Evolutionary conservation across 345 rosid genomes (phyloP), one percentile per base, ranked within the genome.

Genomic region (Gossypium mustelinum): DNA sequence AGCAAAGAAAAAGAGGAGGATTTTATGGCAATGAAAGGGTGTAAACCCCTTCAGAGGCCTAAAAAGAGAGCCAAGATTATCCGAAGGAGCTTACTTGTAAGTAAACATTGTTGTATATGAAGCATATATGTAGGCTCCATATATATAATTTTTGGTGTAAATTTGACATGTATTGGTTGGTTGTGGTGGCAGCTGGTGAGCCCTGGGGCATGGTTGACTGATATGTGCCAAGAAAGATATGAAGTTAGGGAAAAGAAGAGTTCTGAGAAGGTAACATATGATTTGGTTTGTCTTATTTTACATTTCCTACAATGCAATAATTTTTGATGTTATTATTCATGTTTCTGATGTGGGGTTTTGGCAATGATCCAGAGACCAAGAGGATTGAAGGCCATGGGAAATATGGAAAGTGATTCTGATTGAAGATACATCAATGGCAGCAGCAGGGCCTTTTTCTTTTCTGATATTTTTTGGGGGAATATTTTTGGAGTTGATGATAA

Each of bases 1-100:
- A 89, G 88, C 85, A 89, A 89, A 84, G 94, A 89, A 78, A 89
- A 89, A 73, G 94, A 89, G 54, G 94, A 89, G 68, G 94, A 89
- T 75, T 89, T 89, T 72, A 75, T 89, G 84, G 92, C 92, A 7
- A 89, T 89, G 94, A 89, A 89, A 81, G 94, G 94, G 10, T 89
- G 94, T 60, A 89, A 89, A 80, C 92, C 84, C 56, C 87, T 92
- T 70, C 94, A 89, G 68, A 85, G 94, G 83, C 94, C 94, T 48
- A 89, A 85, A 69, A 89, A 87, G 87, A 89, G 94, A 47, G 87
- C 92, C 77, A 89, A 89, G 80, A 47, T 85, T 3, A 82, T 89
- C 68, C 94, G 88, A 78, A 89, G 88, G 81, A 89, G 87, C 68
- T 77, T 89, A 67, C 90, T 88, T 77, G 94, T 88, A 67, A 86